Conservation (phyloP, 371 early-diverging fungal genomes). For the Phascolomyces articulosus region DNA sequence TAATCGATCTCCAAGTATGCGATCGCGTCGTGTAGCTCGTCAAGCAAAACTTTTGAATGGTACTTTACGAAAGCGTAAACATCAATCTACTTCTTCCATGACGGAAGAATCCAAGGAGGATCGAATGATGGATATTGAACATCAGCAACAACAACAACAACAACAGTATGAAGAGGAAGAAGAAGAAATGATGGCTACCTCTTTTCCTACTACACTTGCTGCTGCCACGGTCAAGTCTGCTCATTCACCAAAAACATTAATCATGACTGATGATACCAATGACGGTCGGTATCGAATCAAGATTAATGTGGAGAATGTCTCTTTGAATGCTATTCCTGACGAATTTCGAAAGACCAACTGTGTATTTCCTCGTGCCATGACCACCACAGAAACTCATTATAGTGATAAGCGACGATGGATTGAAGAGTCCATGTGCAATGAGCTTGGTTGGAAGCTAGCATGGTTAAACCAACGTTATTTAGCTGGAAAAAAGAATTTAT, state of each 20-base stretch:
- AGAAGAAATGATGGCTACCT: conserved; percentile 8
- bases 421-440: conserved; percentile 42
- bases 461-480: conserved; percentile 46
- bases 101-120: background rate
- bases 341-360: conserved; percentile 44
- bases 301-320: conserved; percentile 39
- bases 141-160: background rate
- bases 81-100: conserved; percentile 12
- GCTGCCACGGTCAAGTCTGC: conserved; percentile 34
- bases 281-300: conserved; percentile 41
- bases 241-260: conserved; percentile 46
- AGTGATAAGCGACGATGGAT: conserved; percentile 22
- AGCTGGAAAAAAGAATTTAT: conserved; percentile 45
- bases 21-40: conserved; percentile 82
- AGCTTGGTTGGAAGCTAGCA: conserved; percentile 49
- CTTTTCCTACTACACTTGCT: conserved; percentile 19
- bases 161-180: conserved; percentile 30
- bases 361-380: conserved; percentile 40
- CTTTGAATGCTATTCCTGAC: conserved; percentile 39
- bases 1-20: conserved; percentile 81
- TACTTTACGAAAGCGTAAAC: conserved; percentile 44
- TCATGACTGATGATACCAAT: conserved; percentile 35
- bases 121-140: too few relatives aligned
- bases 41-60: conserved; percentile 75
- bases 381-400: conserved; percentile 13